Base-by-base conservation (phyloP, 331 rosid genomes). In the Rhamnella rubrinervis region DNA sequence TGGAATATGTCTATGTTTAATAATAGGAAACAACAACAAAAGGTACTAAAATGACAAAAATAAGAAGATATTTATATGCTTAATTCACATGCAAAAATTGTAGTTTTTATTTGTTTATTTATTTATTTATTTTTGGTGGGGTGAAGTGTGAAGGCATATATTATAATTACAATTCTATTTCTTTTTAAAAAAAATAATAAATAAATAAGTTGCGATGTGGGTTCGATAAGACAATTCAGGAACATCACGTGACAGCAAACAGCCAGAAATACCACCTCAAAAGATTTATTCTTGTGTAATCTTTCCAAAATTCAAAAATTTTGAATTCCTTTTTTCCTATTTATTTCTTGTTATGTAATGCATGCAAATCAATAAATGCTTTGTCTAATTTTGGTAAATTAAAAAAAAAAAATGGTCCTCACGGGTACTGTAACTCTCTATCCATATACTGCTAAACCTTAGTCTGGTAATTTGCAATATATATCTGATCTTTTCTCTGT, bases 181-280 rank as follows among this genome's bases (percentile, higher is more conserved):
- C 31, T 26, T 23, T n/a, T n/a, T n/a, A n/a, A n/a, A 23, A 26
- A 53, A 61, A 55, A 73, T 38, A 60, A n/a, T 21, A 31, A 46
- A n/a, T n/a, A n/a, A 46, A 51, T 23, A 23, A 46, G 39, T 65
- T 25, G n/a, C 12, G 59, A 16, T 6, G 67, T 26, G 11, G 28
- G 39, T 31, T 31, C 35, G 26, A 38, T 53, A 65, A 14, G 70
- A 77, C 71, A 73, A 78, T 18, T 69, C 35, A 76, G 66, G 78
- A 57, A 56, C 38, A 63, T 77, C 87, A 83, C 84, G 85, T 81
- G 90, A 81, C 71, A 59, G 63, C 18, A 44, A 74, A 28, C 53
- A 38, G 60, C 73, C 51, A 71, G 37, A 60, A 26, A 38, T 68
- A 2, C 53, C 37, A 57, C 61, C 31, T 23, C 47, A 31, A 50